These are phyloP conservation scores for Citrullus mucosospermus DNA, from an alignment of 306 rosid species.

Conservation along the genomic window DNA sequence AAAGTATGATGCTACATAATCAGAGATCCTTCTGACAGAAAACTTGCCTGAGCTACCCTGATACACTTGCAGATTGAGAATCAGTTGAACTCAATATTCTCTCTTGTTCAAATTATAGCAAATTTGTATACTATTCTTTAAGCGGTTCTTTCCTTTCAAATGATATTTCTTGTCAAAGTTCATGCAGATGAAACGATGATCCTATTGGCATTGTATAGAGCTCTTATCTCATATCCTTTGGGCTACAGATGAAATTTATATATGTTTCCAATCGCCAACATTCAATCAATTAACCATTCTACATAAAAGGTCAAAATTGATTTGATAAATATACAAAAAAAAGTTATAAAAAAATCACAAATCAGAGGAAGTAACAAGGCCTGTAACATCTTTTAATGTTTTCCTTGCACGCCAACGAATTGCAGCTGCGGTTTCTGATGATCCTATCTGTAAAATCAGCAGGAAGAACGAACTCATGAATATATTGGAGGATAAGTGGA, in stretches of 20 bases:
- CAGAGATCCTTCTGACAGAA: not conserved
- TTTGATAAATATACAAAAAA: not conserved
- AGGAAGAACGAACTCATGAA: not conserved
- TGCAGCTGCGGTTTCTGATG: slow-evolving; percentile 56
- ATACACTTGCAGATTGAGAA: not conserved
- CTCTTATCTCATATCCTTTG: not conserved
- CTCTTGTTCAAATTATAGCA: not conserved
- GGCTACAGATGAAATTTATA: not conserved
- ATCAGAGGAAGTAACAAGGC: slow-evolving; percentile 24
- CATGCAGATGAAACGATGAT: not conserved
- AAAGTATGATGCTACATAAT: slow-evolving; percentile 24
- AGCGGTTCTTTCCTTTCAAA: not conserved
- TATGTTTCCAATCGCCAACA: not conserved
- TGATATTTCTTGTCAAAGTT: not conserved
- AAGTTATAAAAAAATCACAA: slow-evolving; percentile 10
- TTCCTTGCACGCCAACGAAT: slow-evolving; percentile 63
- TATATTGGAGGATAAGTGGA: not conserved
- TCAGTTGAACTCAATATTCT: not conserved
- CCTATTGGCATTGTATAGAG: not conserved
- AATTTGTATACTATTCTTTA: not conserved
- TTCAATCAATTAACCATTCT: not conserved
- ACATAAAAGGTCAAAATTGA: slow-evolving; percentile 1
- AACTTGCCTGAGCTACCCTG: not conserved
- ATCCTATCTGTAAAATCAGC: slow-evolving; percentile 58
- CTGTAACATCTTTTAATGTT: slow-evolving; percentile 48